Conservation (phyloP, 208 protist species). For the Wallacemonas sp. region DNA sequence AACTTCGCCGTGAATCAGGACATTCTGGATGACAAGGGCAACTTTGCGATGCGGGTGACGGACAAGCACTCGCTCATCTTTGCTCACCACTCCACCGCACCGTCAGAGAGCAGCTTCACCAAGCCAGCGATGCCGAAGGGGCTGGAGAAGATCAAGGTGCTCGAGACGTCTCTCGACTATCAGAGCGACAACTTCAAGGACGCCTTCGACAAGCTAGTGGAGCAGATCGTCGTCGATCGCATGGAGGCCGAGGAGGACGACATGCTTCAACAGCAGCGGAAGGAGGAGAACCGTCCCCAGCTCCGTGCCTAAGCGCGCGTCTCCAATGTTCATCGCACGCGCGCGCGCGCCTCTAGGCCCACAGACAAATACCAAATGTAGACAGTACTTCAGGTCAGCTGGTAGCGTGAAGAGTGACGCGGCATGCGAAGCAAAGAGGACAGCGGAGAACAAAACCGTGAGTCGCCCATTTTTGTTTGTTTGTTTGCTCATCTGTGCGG, state of each 20-base stretch:
- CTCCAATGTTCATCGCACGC: too few relatives aligned
- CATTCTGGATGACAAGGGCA: conserved; percentile 66
- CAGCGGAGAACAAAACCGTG: too few relatives aligned
- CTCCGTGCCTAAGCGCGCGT: conserved; percentile 32
- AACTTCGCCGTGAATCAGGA: conserved; percentile 79
- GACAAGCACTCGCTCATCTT: conserved; percentile 76
- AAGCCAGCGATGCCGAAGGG: conserved; percentile 71
- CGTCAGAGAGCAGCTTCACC: conserved; percentile 21
- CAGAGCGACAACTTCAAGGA: conserved; percentile 90
- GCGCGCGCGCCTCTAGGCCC: too few relatives aligned
- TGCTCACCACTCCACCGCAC: conserved; percentile 70
- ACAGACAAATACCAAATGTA: conserved; percentile 3
- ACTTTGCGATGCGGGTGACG: conserved; percentile 56
- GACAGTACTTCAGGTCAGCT: background rate
- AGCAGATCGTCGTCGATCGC: conserved; percentile 59
- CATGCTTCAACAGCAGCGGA: conserved; percentile 50
- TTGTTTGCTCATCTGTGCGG: too few relatives aligned
- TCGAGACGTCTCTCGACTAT: conserved; percentile 89
- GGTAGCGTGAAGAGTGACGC: too few relatives aligned
- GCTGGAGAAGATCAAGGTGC: conserved; percentile 66
- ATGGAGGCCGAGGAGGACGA: conserved; percentile 79
- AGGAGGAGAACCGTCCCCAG: conserved; percentile 27
- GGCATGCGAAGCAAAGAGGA: too few relatives aligned
- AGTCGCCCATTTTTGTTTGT: too few relatives aligned
- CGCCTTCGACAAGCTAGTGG: conserved; percentile 85